These are phyloP conservation scores for Malus hybrid DNA, from an alignment of 331 rosid species.

Conservation along the genomic window DNA sequence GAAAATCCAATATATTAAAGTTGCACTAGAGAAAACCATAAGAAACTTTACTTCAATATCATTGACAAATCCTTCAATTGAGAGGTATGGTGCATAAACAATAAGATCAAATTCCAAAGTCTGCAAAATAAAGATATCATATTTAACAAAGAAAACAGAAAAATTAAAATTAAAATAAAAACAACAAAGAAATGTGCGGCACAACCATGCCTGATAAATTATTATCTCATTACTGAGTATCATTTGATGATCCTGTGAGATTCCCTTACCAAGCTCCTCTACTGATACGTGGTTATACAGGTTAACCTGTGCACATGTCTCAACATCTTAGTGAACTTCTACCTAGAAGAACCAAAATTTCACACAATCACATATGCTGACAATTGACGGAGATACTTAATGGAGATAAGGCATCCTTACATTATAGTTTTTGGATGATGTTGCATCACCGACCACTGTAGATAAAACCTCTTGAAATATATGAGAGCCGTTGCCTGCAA, in stretches of 20 bases:
- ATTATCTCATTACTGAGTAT: constrained; percentile 99
- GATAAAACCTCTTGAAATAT: constrained; percentile 89
- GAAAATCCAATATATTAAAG: background rate
- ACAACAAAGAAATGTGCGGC: constrained; percentile 26
- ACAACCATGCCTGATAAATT: constrained; percentile 94
- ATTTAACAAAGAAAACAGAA: too few species aligned
- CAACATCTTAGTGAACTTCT: background rate
- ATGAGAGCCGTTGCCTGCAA: constrained; percentile 88
- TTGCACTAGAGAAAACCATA: background rate
- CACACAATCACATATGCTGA: background rate
- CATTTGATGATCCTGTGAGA: constrained; percentile 96
- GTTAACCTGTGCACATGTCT: constrained; percentile 62
- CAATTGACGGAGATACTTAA: constrained; percentile 4
- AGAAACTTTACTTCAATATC: constrained; percentile 59
- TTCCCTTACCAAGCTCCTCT: constrained; percentile 99
- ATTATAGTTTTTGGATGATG: constrained; percentile 87
- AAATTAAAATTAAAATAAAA: too few species aligned
- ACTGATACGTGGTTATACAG: constrained; percentile 96
- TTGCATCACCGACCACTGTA: constrained; percentile 94
- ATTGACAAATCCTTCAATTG: constrained; percentile 64
- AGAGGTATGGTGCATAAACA: constrained; percentile 85
- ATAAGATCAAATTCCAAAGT: constrained; percentile 93
- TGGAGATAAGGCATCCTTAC: constrained; percentile 41
- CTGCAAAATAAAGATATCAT: constrained; percentile 34
- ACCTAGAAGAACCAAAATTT: background rate